A percentile compares a stretch with the other conserved stretches of the same genome.
Evolutionary conservation across 2,329 filamentous ascomycete species (phyloP).

Genomic region (Chrysosporium queenslandicum): DNA sequence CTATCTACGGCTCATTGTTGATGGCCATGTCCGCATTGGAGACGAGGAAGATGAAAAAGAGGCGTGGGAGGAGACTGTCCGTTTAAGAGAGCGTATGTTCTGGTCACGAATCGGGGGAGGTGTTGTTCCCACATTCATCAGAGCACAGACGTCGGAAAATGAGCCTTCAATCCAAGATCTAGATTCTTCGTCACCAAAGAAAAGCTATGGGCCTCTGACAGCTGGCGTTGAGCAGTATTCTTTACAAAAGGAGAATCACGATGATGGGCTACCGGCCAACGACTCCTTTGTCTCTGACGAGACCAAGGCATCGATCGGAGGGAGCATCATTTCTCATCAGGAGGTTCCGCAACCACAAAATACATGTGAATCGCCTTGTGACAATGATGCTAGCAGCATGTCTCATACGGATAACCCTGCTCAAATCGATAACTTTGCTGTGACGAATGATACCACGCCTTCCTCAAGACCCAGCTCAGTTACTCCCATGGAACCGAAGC

Average conservation of each 20-base stretch:
- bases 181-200: slow-evolving; percentile 1
- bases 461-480: neutral
- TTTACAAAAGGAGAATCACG: neutral
- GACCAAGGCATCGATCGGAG: slow-evolving; percentile 17
- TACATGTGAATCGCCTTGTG: neutral
- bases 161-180: neutral
- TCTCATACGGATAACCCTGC: neutral
- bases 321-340: slow-evolving; percentile 14
- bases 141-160: slow-evolving; percentile 19
- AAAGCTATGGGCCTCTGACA: neutral
- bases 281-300: slow-evolving; percentile 19
- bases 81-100: slow-evolving; percentile 88
- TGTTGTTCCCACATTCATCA: slow-evolving; percentile 58
- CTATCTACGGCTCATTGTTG: slow-evolving; percentile 81
- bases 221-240: neutral
- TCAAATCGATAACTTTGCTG: neutral
- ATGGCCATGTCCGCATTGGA: slow-evolving; percentile 80
- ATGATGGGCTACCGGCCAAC: neutral
- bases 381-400: neutral
- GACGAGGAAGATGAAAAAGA: slow-evolving; percentile 73
- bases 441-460: neutral
- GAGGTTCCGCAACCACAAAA: slow-evolving; percentile 5
- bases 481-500: slow-evolving; percentile 7
- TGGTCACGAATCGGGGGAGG: slow-evolving; percentile 90
- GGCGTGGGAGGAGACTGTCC: slow-evolving; percentile 91